Conservation (phyloP, 1,284 basidiomycete genomes). For the Sanguinoderma infundibulare region DNA sequence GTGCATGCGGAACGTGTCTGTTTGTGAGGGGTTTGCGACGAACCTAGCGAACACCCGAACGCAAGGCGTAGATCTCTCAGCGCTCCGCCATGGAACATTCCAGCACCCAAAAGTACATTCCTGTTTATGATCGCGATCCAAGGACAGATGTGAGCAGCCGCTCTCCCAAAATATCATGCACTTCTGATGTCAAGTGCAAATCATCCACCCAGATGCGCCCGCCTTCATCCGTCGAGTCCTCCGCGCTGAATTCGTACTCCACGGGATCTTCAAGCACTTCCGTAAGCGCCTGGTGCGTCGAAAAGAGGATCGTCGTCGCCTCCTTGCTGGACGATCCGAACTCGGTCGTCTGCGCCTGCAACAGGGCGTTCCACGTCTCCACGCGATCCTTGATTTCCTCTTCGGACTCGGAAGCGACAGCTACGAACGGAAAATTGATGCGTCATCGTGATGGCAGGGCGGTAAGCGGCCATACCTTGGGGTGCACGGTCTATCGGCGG, state of each 20-base stretch:
- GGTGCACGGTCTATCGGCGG: slow-evolving; percentile 32
- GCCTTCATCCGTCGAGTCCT: slow-evolving; percentile 31
- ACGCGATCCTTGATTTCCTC: slow-evolving; percentile 28
- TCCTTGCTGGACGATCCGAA: slow-evolving; percentile 28
- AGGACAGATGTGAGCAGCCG: slow-evolving; percentile 1
- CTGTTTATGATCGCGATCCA: no score
- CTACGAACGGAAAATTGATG: neutral
- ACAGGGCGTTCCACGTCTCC: slow-evolving; percentile 35
- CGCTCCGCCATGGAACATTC: no score
- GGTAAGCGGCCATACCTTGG: slow-evolving; percentile 15
- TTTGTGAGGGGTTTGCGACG: no score
- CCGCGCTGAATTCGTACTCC: slow-evolving; percentile 34
- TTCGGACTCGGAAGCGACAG: slow-evolving; percentile 4
- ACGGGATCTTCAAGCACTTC: slow-evolving; percentile 40
- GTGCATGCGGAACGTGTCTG: no score
- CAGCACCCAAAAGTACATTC: no score
- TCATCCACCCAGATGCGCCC: slow-evolving; percentile 41
- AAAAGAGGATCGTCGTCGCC: slow-evolving; percentile 37
- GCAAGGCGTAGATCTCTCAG: no score
- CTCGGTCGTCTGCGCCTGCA: slow-evolving; percentile 25
- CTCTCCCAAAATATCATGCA: slow-evolving; percentile 37
- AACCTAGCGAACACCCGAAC: no score
- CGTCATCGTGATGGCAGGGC: neutral
- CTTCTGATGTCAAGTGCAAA: slow-evolving; percentile 38
- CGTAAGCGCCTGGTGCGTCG: slow-evolving; percentile 34